Conservation (phyloP, 805 yeast species). For the Nakazawaea populi region DNA sequence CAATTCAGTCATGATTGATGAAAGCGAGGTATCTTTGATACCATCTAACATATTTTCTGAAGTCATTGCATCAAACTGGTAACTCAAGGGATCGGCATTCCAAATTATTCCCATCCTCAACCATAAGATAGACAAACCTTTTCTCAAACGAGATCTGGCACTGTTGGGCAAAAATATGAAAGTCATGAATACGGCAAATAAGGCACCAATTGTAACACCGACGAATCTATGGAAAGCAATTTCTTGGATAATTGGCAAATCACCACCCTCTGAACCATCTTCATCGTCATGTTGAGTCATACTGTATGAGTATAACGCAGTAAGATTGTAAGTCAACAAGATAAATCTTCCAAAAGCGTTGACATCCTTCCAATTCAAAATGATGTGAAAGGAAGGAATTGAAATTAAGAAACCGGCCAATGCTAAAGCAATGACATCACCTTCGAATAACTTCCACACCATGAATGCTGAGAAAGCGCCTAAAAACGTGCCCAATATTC, state of each 20-base stretch:
- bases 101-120: constrained; percentile 74
- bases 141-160: constrained; percentile 63
- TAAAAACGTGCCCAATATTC: constrained; percentile 66
- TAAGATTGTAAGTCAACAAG: constrained; percentile 68
- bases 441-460: constrained; percentile 55
- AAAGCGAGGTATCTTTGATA: constrained; percentile 34
- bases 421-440: constrained; percentile 47
- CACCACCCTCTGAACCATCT: constrained; percentile 64
- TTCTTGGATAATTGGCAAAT: constrained; percentile 58
- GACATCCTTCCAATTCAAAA: constrained; percentile 59
- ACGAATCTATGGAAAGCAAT: constrained; percentile 76
- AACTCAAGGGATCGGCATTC: constrained; percentile 68
- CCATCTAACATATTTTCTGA: constrained; percentile 30
- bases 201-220: constrained; percentile 65
- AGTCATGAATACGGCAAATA: constrained; percentile 73
- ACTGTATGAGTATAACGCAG: constrained; percentile 71
- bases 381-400: constrained; percentile 48
- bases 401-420: constrained; percentile 40
- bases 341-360: constrained; percentile 67
- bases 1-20: constrained; percentile 53
- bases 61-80: constrained; percentile 23
- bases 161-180: constrained; percentile 64
- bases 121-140: constrained; percentile 68
- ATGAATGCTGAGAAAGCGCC: constrained; percentile 62
- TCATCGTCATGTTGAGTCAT: constrained; percentile 52